Conservation (phyloP, 2,329 filamentous ascomycete species). For the Apiospora pterosperma region DNA sequence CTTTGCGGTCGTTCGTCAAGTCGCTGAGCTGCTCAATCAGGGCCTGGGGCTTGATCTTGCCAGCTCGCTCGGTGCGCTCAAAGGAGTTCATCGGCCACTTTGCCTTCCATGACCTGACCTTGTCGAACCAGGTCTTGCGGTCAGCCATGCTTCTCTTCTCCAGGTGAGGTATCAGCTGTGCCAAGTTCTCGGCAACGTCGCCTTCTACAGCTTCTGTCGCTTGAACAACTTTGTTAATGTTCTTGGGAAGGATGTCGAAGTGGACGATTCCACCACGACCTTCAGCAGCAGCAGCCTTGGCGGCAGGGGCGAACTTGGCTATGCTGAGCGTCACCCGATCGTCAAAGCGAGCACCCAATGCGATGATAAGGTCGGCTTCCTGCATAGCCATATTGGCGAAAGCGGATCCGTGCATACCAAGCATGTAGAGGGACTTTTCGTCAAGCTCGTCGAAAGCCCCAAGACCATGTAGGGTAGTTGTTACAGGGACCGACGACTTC, state of each 20-base stretch:
- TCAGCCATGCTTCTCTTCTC: conserved; percentile 58
- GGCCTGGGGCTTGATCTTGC: conserved; percentile 90
- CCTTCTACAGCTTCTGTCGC: conserved; percentile 94
- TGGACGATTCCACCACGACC: conserved; percentile 91
- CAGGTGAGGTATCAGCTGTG: conserved; percentile 69
- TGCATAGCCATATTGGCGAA: conserved; percentile 99
- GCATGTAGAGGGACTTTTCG: conserved; percentile 93
- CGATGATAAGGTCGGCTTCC: conserved; percentile 92
- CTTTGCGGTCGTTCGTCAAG: conserved; percentile 74
- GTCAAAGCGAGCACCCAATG: conserved; percentile 90
- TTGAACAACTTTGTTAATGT: conserved; percentile 99
- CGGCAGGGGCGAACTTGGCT: conserved; percentile 82
- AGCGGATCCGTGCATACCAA: conserved; percentile 95
- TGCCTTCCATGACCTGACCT: conserved; percentile 88
- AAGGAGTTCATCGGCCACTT: conserved; percentile 84
- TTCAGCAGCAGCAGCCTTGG: conserved; percentile 79
- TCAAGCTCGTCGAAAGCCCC: conserved; percentile 92
- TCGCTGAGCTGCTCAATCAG: conserved; percentile 88
- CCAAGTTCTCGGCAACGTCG: conserved; percentile 79
- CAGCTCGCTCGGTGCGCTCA: conserved; percentile 71
- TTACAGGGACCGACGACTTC: conserved; percentile 88
- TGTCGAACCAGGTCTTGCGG: conserved; percentile 80
- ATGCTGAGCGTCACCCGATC: conserved; percentile 87
- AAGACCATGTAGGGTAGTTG: conserved; percentile 90
- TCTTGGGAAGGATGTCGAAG: conserved; percentile 99